Evolutionary conservation across 1,139 yeast genomes (phyloP).

Genomic region (Pneumocystis wakefieldiae): DNA sequence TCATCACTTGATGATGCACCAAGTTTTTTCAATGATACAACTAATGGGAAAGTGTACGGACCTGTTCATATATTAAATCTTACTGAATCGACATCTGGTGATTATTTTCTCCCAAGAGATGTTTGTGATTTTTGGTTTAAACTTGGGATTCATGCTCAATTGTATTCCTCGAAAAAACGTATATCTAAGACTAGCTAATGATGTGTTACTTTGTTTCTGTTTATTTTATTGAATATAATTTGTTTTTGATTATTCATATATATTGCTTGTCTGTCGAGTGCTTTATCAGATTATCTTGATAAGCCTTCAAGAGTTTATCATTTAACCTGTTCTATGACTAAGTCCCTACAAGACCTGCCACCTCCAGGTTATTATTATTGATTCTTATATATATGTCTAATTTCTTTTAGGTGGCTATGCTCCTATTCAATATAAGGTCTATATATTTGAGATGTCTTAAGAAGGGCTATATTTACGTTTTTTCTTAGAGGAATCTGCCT

Average conservation of each 20-base stretch:
- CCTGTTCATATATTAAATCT: not conserved
- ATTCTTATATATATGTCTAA: not conserved
- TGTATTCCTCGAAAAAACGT: not conserved
- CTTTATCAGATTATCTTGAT: not conserved
- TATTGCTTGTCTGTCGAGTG: not conserved
- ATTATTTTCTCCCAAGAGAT: not conserved
- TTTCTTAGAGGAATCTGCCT: not conserved
- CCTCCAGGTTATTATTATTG: not conserved
- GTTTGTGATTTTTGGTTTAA: not conserved
- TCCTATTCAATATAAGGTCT: slow-evolving; percentile 66
- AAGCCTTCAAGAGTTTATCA: not conserved
- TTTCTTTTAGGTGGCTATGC: slow-evolving; percentile 52
- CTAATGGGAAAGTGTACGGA: not conserved
- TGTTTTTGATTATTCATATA: too few species aligned
- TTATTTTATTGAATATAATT: not conserved
- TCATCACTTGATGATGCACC: not conserved
- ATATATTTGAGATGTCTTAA: slow-evolving; percentile 6
- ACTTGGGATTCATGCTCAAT: not conserved
- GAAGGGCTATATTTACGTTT: not conserved
- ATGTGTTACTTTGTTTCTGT: not conserved
- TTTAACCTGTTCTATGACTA: not conserved
- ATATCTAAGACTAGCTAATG: not conserved
- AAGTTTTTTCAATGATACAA: not conserved
- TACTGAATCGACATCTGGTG: not conserved
- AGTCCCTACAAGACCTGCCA: not conserved